Evolutionary conservation across 2,329 filamentous ascomycete species (phyloP).

Genomic region (Talaromyces funiculosus): DNA sequence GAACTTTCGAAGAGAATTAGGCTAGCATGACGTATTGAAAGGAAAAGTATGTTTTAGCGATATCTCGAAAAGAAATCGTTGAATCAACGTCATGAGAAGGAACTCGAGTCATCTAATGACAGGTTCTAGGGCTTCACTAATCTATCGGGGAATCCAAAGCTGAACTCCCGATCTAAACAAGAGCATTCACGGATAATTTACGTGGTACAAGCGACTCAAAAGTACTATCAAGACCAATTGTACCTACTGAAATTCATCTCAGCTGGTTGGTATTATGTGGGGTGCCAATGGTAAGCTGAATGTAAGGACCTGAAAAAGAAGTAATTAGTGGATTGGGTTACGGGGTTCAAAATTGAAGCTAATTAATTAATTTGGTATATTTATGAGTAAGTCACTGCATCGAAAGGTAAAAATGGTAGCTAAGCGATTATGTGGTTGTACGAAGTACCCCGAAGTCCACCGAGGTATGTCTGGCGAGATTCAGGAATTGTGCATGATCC

Average conservation of each 20-base stretch:
- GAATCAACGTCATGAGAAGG: neutral
- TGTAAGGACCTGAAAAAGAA: neutral
- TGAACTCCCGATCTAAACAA: neutral
- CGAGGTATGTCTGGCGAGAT: too few relatives aligned
- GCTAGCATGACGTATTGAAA: neutral
- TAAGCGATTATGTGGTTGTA: neutral
- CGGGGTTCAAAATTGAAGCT: neutral
- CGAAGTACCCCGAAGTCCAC: too few relatives aligned
- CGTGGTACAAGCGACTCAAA: neutral
- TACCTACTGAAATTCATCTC: neutral
- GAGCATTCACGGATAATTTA: neutral
- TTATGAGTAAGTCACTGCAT: neutral
- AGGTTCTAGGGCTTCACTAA: neutral
- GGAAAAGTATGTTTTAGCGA: neutral
- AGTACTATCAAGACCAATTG: neutral
- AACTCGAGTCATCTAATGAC: neutral
- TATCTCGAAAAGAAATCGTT: neutral
- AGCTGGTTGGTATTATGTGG: neutral
- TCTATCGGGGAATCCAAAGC: neutral
- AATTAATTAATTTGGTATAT: neutral
- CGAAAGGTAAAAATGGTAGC: neutral
- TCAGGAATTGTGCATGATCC: neutral
- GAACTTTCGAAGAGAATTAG: neutral
- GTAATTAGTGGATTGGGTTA: neutral
- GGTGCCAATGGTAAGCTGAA: neutral